These are phyloP conservation scores for Colletotrichum truncatum DNA, from an alignment of 2,329 filamentous ascomycete species.

Conservation along the genomic window DNA sequence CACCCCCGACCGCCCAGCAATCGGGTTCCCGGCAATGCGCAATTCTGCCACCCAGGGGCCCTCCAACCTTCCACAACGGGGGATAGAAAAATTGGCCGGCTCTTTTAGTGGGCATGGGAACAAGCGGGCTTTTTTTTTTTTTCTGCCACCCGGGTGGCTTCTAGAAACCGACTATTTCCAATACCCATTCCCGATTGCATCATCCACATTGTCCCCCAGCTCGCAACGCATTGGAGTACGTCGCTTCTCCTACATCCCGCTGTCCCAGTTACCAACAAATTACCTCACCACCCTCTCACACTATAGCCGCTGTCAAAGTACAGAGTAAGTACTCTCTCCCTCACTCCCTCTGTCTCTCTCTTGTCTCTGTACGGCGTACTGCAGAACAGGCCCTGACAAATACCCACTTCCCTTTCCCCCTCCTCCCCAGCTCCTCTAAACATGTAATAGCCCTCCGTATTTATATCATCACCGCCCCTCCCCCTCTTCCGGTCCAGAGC, in stretches of 20 bases:
- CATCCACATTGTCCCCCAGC: constrained; percentile 13
- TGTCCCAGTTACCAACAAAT: no score
- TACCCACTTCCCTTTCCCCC: not conserved
- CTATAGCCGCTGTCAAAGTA: no score
- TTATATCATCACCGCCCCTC: not conserved
- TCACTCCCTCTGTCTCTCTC: not conserved
- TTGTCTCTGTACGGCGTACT: no score
- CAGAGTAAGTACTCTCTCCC: not conserved
- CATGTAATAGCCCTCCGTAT: no score
- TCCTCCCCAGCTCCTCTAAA: no score
- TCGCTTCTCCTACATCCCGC: no score
- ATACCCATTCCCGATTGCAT: constrained; percentile 24
- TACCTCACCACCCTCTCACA: no score
- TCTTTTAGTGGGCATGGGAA: no score
- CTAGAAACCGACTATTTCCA: not conserved
- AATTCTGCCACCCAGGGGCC: constrained; percentile 5
- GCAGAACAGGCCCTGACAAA: no score
- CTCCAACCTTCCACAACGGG: not conserved
- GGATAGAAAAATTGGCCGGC: not conserved
- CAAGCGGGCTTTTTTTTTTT: no score
- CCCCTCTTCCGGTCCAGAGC: not conserved
- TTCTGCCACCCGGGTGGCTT: no score
- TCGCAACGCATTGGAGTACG: not conserved
- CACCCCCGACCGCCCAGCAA: not conserved
- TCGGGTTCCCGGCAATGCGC: not conserved